Conservation (phyloP, 306 rosid species). For the Morella rubra region DNA sequence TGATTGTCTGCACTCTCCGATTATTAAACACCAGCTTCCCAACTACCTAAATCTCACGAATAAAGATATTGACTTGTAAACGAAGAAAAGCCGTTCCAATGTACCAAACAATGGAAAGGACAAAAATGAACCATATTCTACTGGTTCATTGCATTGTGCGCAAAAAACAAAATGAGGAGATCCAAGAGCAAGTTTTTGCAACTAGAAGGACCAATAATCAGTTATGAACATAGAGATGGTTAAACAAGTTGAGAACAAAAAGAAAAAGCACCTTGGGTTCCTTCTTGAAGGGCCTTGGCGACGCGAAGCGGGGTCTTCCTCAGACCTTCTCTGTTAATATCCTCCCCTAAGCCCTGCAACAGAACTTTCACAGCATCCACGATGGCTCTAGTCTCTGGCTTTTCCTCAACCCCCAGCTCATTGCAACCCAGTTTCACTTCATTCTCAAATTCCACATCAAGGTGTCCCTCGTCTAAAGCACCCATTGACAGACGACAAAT, state of each 20-base stretch:
- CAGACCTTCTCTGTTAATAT: constrained; percentile 79
- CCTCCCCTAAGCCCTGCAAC: constrained; percentile 81
- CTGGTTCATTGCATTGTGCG: background rate
- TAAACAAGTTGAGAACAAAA: background rate
- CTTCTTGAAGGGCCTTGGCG: constrained; percentile 91
- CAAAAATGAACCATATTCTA: background rate
- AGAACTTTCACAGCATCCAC: constrained; percentile 77
- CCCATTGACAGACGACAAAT: constrained; percentile 57
- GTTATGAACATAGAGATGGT: background rate
- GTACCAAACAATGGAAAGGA: background rate
- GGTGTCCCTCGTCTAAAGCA: constrained; percentile 73
- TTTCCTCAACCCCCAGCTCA: constrained; percentile 47
- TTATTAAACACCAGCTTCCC: background rate
- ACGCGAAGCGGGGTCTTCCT: constrained; percentile 87
- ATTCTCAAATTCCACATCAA: constrained; percentile 58
- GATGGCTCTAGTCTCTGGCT: constrained; percentile 50
- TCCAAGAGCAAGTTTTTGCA: background rate
- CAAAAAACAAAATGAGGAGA: background rate
- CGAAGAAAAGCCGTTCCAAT: background rate
- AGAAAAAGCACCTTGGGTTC: constrained; percentile 66
- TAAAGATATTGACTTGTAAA: background rate
- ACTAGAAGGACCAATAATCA: background rate
- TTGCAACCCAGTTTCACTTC: constrained; percentile 41
- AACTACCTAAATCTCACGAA: constrained; percentile 3
- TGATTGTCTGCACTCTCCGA: background rate